Evolutionary conservation across 768 basidiomycete species (phyloP).

Genomic region (Auricularia sp.): DNA sequence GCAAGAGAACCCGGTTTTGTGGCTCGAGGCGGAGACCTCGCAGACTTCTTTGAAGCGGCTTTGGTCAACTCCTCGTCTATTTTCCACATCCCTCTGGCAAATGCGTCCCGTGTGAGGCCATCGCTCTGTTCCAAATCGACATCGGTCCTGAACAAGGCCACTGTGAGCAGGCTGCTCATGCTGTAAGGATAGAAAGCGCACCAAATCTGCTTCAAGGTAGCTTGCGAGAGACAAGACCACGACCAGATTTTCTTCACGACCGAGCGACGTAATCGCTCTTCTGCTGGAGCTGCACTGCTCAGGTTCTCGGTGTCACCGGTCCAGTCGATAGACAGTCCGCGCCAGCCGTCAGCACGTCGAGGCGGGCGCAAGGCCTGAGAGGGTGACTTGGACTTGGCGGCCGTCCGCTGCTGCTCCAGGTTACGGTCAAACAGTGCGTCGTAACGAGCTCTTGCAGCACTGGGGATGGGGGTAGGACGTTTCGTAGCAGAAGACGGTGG

Average conservation of each 20-base stretch:
- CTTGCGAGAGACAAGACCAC: constrained; percentile 43
- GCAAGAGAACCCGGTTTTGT: too few species aligned
- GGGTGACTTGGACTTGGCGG: constrained; percentile 11
- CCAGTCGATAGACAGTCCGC: constrained; percentile 54
- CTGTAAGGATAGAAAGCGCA: constrained; percentile 21
- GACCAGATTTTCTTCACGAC: constrained; percentile 55
- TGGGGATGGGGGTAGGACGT: constrained; percentile 52
- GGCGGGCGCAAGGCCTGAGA: constrained; percentile 27
- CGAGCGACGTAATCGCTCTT: constrained; percentile 44
- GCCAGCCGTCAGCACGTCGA: constrained; percentile 62
- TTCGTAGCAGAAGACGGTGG: constrained; percentile 11
- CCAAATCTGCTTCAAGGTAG: constrained; percentile 57
- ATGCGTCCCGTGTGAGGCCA: constrained; percentile 52
- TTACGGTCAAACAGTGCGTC: constrained; percentile 58
- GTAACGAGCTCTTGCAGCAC: constrained; percentile 53
- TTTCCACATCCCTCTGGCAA: constrained; percentile 75
- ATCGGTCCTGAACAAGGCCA: constrained; percentile 42
- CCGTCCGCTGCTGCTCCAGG: constrained; percentile 37
- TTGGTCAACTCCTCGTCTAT: constrained; percentile 76
- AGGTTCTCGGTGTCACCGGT: constrained; percentile 7
- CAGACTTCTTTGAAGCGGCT: constrained; percentile 13
- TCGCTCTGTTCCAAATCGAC: constrained; percentile 50
- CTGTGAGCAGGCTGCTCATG: not conserved
- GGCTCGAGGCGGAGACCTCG: not conserved
- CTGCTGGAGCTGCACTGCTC: constrained; percentile 27